Percentiles rank a stretch among this genome's conserved stretches.
These are phyloP conservation scores for Leccinum variicolor DNA, from an alignment of 768 basidiomycete genomes.

Conservation along the genomic window DNA sequence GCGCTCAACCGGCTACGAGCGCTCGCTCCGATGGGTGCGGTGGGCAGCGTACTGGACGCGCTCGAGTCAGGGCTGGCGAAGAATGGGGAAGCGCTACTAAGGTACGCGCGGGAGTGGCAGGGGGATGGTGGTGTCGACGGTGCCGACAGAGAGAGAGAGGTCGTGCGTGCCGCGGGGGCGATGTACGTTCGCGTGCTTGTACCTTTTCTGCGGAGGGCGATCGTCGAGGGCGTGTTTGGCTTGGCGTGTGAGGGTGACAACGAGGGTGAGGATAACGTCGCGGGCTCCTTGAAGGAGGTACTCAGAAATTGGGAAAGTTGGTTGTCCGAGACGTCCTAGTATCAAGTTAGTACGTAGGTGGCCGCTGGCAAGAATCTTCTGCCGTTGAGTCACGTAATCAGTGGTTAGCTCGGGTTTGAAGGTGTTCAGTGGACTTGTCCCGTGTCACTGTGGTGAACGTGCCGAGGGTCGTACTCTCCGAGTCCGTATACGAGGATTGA, in stretches of 20 bases:
- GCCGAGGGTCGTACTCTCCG: neutral
- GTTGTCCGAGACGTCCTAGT: slow-evolving; percentile 16
- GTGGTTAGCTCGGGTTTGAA: neutral
- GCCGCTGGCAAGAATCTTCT: neutral
- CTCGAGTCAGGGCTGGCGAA: slow-evolving; percentile 51
- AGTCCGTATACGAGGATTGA: neutral
- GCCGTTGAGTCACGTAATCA: neutral
- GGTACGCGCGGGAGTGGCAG: slow-evolving; percentile 39
- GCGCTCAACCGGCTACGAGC: slow-evolving; percentile 79
- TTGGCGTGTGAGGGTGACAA: slow-evolving; percentile 16
- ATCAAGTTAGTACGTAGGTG: neutral
- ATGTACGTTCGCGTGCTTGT: slow-evolving; percentile 62
- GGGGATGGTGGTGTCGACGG: slow-evolving; percentile 26
- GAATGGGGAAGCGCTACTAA: slow-evolving; percentile 44
- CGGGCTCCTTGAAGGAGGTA: slow-evolving; percentile 4
- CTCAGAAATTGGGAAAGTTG: slow-evolving; percentile 30
- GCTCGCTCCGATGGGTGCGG: slow-evolving; percentile 66
- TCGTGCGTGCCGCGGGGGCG: slow-evolving; percentile 48
- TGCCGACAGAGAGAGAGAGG: slow-evolving; percentile 22
- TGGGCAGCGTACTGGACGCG: slow-evolving; percentile 43
- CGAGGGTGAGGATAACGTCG: neutral
- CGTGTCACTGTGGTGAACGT: neutral
- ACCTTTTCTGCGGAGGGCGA: slow-evolving; percentile 67
- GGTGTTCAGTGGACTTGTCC: neutral
- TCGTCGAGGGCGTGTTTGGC: slow-evolving; percentile 76